A percentile compares a stretch with the other conserved stretches of the same genome.
These are phyloP conservation scores for Gnomoniopsis smithogilvyi DNA, from an alignment of 2,329 filamentous ascomycete genomes.

Conservation along the genomic window DNA sequence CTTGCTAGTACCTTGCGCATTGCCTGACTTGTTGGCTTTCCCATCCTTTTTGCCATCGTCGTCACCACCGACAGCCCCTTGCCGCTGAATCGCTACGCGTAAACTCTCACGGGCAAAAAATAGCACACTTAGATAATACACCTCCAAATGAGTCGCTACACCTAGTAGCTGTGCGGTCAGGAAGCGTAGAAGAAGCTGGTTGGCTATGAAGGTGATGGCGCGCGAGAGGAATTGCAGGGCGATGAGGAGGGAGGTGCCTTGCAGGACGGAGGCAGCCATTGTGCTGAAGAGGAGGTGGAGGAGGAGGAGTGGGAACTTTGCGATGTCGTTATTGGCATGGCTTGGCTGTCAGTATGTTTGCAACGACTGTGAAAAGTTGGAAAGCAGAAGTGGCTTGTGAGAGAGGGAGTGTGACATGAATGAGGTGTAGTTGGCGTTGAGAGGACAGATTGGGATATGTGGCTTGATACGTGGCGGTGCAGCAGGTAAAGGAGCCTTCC, in stretches of 20 bases:
- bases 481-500: background rate
- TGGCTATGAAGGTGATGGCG: slow-evolving; percentile 83
- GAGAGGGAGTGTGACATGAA: background rate
- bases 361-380: background rate
- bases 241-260: slow-evolving; percentile 82
- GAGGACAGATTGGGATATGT: background rate
- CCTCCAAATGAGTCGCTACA: slow-evolving; percentile 83
- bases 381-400: background rate
- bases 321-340: background rate
- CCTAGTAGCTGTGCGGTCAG: slow-evolving; percentile 83
- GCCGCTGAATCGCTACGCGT: slow-evolving; percentile 85
- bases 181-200: slow-evolving; percentile 85
- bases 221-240: slow-evolving; percentile 84
- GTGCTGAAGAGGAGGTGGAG: background rate
- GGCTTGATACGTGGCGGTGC: background rate
- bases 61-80: slow-evolving; percentile 37
- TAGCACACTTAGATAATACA: slow-evolving; percentile 88
- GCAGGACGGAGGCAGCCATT: slow-evolving; percentile 36
- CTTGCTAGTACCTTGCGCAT: slow-evolving; percentile 19
- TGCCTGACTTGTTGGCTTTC: slow-evolving; percentile 15
- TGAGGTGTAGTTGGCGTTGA: background rate
- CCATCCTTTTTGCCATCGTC: background rate
- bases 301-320: background rate
- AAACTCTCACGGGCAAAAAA: slow-evolving; percentile 93
- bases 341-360: background rate